Evolutionary conservation across 2,329 filamentous ascomycete species (phyloP).

Genomic region (Alternaria atra): DNA sequence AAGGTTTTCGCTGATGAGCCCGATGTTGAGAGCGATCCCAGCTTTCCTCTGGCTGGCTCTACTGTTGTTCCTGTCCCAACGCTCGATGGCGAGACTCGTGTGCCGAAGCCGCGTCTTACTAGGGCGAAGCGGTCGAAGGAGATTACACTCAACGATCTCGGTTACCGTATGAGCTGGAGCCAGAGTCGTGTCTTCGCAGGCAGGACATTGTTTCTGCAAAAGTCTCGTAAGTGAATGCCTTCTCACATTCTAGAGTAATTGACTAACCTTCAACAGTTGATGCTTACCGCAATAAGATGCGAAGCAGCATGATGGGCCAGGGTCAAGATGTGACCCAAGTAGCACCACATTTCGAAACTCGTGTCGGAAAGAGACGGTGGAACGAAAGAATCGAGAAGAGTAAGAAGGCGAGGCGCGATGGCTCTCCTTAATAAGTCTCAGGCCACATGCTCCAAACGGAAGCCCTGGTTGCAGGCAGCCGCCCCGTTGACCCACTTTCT

Average conservation of each 20-base stretch:
- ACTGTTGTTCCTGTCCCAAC: constrained; percentile 60
- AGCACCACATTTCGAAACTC: constrained; percentile 87
- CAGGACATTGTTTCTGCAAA: constrained; percentile 85
- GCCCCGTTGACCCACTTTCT: constrained; percentile 43
- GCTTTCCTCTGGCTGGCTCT: constrained; percentile 53
- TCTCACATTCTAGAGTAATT: neutral
- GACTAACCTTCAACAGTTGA: constrained; percentile 71
- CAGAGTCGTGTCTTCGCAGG: constrained; percentile 92
- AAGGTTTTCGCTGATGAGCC: constrained; percentile 75
- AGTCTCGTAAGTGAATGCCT: constrained; percentile 76
- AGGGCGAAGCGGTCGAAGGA: constrained; percentile 78
- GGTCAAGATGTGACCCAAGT: constrained; percentile 78
- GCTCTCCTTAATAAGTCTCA: constrained; percentile 48
- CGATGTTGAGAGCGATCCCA: constrained; percentile 56
- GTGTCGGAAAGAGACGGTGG: constrained; percentile 78
- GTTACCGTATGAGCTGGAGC: constrained; percentile 95
- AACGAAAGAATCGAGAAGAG: constrained; percentile 57
- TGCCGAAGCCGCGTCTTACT: constrained; percentile 78
- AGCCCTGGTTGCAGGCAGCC: constrained; percentile 38
- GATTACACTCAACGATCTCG: constrained; percentile 89
- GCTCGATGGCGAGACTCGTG: constrained; percentile 76
- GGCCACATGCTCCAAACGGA: constrained; percentile 31
- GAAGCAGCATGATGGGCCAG: constrained; percentile 78
- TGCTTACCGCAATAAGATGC: constrained; percentile 91
- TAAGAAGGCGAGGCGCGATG: constrained; percentile 51